phyloP scores from a whole-genome alignment of 495 filamentous ascomycete species.

The Penicillium lagena region DNA sequence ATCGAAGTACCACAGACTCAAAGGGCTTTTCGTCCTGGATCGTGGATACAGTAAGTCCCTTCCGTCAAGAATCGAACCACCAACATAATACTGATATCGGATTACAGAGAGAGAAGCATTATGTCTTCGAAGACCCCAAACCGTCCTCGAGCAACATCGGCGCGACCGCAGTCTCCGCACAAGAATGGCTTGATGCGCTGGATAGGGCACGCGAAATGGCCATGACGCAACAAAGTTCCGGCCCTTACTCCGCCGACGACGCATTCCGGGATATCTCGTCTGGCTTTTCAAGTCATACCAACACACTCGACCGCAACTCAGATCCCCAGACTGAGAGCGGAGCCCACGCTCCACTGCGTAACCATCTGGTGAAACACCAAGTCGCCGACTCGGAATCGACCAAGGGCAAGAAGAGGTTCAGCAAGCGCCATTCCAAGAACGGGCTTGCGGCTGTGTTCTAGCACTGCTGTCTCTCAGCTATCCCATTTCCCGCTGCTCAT shows the following conservation, averaged over 20 bases:
- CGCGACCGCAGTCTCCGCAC: conserved; percentile 45
- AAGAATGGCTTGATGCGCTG: conserved; percentile 84
- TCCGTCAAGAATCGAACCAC: background rate
- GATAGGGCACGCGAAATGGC: conserved; percentile 79
- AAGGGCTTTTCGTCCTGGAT: conserved; percentile 85
- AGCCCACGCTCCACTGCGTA: conserved; percentile 23
- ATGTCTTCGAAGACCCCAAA: conserved; percentile 88
- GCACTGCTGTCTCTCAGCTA: no score
- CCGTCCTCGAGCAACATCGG: conserved; percentile 44
- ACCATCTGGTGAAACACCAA: conserved; percentile 43
- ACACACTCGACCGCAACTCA: conserved; percentile 58
- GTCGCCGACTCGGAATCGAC: conserved; percentile 46
- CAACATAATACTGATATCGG: conserved; percentile 11
- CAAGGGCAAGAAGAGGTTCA: conserved; percentile 73
- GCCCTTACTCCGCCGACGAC: conserved; percentile 63
- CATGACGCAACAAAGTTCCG: conserved; percentile 57
- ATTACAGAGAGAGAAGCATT: conserved; percentile 76
- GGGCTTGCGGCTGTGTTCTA: conserved; percentile 79
- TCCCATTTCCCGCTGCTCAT: conserved; percentile 1
- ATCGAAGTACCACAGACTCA: conserved; percentile 70
- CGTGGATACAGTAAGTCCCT: conserved; percentile 80
- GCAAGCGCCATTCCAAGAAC: conserved; percentile 83
- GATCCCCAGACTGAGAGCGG: conserved; percentile 29
- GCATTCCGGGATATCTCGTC: conserved; percentile 67
- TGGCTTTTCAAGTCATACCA: conserved; percentile 65